Evolutionary conservation across 371 early-diverging fungal genomes (phyloP).

Genomic region (Ordospora colligata): DNA sequence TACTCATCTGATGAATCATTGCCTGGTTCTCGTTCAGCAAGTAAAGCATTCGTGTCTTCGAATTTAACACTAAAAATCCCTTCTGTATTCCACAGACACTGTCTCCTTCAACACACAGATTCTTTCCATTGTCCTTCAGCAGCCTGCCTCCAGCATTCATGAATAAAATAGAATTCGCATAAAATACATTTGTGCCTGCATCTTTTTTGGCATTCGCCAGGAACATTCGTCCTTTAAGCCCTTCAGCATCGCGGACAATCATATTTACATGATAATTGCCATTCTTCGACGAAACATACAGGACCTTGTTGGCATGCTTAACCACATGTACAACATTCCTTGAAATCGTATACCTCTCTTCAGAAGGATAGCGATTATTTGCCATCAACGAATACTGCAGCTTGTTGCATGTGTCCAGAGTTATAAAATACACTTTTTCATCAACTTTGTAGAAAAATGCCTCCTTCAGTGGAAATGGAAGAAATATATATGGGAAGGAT

Average conservation of each 20-base stretch:
- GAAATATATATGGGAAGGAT: constrained; percentile 3
- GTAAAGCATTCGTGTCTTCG: background rate
- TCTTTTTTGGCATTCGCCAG: background rate
- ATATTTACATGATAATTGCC: constrained; percentile 7
- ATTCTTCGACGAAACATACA: constrained; percentile 27
- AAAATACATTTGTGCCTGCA: background rate
- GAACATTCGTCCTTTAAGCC: constrained; percentile 2
- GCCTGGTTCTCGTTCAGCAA: background rate
- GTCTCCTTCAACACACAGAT: constrained; percentile 9
- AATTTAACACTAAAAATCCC: constrained; percentile 5
- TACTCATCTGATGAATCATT: background rate
- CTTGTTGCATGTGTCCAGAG: constrained; percentile 24
- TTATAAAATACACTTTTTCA: constrained; percentile 3
- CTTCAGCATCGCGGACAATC: constrained; percentile 2
- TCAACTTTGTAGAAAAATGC: constrained; percentile 1
- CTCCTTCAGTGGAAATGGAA: constrained; percentile 5
- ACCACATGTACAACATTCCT: constrained; percentile 27
- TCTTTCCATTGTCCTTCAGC: background rate
- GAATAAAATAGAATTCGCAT: background rate
- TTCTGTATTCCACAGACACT: background rate
- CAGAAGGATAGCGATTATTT: background rate
- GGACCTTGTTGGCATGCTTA: background rate
- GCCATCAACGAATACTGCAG: background rate
- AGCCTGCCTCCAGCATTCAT: background rate
- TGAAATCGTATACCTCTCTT: constrained; percentile 8